Evolutionary conservation across 495 filamentous ascomycete genomes (phyloP).

Genomic region (Amphirosellinia nigrospora): DNA sequence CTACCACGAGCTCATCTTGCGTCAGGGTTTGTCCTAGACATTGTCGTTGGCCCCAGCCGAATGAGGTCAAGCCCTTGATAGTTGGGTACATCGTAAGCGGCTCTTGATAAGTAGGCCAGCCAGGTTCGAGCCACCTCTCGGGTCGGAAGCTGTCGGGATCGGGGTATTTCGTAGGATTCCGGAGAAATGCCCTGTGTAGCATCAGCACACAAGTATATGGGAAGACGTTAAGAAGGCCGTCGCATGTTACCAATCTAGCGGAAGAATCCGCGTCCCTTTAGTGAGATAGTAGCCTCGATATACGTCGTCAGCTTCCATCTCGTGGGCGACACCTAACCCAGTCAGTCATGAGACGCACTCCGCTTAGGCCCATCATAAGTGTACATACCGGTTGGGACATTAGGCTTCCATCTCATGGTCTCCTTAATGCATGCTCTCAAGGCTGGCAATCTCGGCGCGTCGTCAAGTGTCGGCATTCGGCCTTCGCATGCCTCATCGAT

Average conservation of each 20-base stretch:
- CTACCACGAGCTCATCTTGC: slow-evolving; percentile 55
- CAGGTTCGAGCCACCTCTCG: slow-evolving; percentile 55
- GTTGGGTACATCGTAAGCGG: slow-evolving; percentile 51
- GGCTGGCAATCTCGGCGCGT: slow-evolving; percentile 48
- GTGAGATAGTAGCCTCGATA: slow-evolving; percentile 52
- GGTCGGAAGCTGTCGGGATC: slow-evolving; percentile 59
- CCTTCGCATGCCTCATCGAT: slow-evolving; percentile 57
- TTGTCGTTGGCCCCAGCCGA: slow-evolving; percentile 66
- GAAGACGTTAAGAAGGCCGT: background rate
- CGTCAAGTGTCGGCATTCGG: slow-evolving; percentile 49
- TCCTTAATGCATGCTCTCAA: slow-evolving; percentile 62
- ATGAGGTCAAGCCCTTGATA: slow-evolving; percentile 55
- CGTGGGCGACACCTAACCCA: slow-evolving; percentile 51
- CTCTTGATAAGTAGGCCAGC: slow-evolving; percentile 59
- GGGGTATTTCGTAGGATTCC: slow-evolving; percentile 54
- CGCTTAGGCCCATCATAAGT: background rate
- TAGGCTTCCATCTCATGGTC: slow-evolving; percentile 62
- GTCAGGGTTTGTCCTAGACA: slow-evolving; percentile 64
- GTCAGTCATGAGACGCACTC: background rate
- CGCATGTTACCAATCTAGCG: slow-evolving; percentile 51
- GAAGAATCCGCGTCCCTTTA: slow-evolving; percentile 56
- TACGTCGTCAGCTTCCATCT: slow-evolving; percentile 52
- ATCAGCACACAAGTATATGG: slow-evolving; percentile 17
- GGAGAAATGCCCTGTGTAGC: slow-evolving; percentile 44
- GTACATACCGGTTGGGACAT: slow-evolving; percentile 47